Evolutionary conservation across 2,329 filamentous ascomycete species (phyloP), one percentile per base, ranked within the genome.

Genomic region (Diplodia intermedia): DNA sequence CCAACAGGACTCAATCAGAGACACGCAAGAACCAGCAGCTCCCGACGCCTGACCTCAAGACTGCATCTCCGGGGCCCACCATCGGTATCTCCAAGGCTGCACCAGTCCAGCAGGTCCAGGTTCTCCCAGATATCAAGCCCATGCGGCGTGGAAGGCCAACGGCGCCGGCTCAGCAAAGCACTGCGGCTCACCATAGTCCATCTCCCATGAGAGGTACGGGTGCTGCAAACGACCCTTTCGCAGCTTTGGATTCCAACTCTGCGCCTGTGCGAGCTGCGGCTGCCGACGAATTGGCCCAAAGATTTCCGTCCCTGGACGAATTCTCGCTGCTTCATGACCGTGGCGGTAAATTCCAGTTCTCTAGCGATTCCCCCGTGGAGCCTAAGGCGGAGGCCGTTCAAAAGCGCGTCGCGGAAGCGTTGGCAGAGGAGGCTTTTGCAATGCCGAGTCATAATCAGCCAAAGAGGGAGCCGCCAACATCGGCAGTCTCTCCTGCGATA

Each of bases 281-380:
- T 26, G 83, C 84, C 2, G 95, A 98, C 72, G 94, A 98, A 75
- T 82, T 97, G 31, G 93, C 94, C 0, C 86, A 88, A 33, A 88
- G 91, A 65, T 99, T 97, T 72, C 95, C 95, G 0, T 94, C 92
- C 6, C 84, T 99, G 29, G 94, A 98, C 74, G 92, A 98, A 72
- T 99, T 99, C 75, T 90, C 94, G 3, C 83, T 99, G 20, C 82
- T 97, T 54, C 93, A 97, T 72, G 93, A 98, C 70, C 88, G 91
- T 70, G 91, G 91, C 3, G 82, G 88, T 69, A 94, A 92, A 69
- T 97, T 97, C 73, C 90, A 94, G 66, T 97, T 97, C 76, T 90
- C 73, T 0, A 79, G 83, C 53, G 75, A 84, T n/a, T 79, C 82
- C 7, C 82, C 85, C 29, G 79, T 81, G 49, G 78, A 77, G 12